Conservation (phyloP, 1,284 basidiomycete species). For the Bondarzewia mesenterica region DNA sequence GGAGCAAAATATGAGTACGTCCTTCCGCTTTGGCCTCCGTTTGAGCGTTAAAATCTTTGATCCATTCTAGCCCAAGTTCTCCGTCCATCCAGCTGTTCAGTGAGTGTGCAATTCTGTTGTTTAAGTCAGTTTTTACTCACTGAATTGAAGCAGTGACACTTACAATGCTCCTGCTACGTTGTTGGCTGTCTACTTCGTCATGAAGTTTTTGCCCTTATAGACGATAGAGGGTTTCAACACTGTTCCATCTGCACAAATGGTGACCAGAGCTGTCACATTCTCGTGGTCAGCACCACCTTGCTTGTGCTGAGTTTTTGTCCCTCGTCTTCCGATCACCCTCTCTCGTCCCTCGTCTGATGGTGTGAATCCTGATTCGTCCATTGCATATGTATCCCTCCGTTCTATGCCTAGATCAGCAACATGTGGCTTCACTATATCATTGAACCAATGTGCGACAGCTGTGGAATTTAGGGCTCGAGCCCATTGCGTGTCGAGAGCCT, state of each 20-base stretch:
- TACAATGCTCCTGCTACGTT: not conserved
- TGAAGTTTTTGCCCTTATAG: slow-evolving; percentile 3
- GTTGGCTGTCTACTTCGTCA: slow-evolving; percentile 1
- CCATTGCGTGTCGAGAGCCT: not conserved
- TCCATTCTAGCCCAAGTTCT: slow-evolving; percentile 25
- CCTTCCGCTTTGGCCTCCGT: slow-evolving; percentile 16
- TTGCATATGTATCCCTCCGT: slow-evolving; percentile 20
- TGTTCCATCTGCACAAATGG: slow-evolving; percentile 26
- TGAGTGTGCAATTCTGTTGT: not conserved
- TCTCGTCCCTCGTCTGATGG: slow-evolving; percentile 19
- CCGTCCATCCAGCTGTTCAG: slow-evolving; percentile 34
- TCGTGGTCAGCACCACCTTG: slow-evolving; percentile 19
- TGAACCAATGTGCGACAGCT: slow-evolving; percentile 24
- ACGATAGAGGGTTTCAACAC: slow-evolving; percentile 19
- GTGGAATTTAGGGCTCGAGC: not conserved
- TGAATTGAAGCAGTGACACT: not conserved
- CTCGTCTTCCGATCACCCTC: slow-evolving; percentile 13
- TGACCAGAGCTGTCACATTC: slow-evolving; percentile 27
- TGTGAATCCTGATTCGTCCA: slow-evolving; percentile 34
- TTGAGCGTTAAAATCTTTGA: slow-evolving; percentile 24
- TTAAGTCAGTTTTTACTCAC: not conserved
- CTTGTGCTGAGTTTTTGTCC: slow-evolving; percentile 2
- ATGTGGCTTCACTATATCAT: slow-evolving; percentile 15
- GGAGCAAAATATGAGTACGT: slow-evolving; percentile 26
- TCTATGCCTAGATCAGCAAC: slow-evolving; percentile 18